A percentile compares a stretch with the other conserved stretches of the same genome.
Conservation (phyloP, 2,329 filamentous ascomycete species). For the Cercospora brassicicola region DNA sequence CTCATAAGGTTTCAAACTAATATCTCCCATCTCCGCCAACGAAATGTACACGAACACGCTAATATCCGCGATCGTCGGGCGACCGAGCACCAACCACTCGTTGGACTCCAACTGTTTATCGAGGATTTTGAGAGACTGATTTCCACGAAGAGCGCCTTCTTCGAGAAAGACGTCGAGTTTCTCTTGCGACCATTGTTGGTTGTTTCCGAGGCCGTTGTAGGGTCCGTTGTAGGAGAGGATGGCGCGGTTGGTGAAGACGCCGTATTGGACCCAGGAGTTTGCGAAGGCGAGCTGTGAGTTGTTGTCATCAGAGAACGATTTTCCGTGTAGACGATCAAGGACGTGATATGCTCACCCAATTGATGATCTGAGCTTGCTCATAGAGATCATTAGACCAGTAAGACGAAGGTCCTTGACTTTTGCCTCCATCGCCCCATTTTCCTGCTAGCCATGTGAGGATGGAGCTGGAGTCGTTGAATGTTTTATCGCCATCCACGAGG, state of each 20-base stretch:
- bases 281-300: constrained; percentile 12
- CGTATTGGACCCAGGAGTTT: constrained; percentile 15
- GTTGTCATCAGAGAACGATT: not conserved
- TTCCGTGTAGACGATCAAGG: not conserved
- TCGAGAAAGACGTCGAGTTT: constrained; percentile 51
- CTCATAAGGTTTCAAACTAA: constrained; percentile 22
- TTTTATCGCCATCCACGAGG: not conserved
- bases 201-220: constrained; percentile 37
- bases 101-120: not conserved
- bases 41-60: constrained; percentile 28
- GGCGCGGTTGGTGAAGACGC: constrained; percentile 27
- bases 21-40: constrained; percentile 27
- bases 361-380: not conserved
- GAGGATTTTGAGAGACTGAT: not conserved
- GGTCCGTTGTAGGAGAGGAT: constrained; percentile 27
- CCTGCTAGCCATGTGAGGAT: not conserved
- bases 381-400: not conserved
- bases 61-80: constrained; percentile 29
- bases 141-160: constrained; percentile 8
- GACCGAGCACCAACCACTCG: not conserved
- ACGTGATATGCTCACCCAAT: not conserved
- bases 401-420: not conserved
- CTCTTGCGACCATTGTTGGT: constrained; percentile 59
- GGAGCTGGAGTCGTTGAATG: not conserved
- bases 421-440: not conserved